These are phyloP conservation scores for Staphylotrichum tortipilum DNA, from an alignment of 495 filamentous ascomycete species.

Conservation along the genomic window DNA sequence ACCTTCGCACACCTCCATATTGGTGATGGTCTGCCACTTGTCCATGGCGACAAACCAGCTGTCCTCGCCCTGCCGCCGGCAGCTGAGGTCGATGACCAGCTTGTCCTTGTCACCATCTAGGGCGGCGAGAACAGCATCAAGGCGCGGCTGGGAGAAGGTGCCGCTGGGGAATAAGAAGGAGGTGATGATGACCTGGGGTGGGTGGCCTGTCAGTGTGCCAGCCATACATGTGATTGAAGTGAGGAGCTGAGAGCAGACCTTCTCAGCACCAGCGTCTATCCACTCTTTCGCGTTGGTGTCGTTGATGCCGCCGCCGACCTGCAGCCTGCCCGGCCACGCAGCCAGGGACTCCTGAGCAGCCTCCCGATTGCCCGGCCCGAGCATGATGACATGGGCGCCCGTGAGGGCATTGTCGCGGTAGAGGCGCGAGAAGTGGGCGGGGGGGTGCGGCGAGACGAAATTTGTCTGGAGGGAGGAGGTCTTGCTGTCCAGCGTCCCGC, in stretches of 20 bases:
- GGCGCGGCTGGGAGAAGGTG: conserved; percentile 63
- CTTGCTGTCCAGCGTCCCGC: conserved; percentile 70
- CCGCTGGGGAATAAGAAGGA: conserved; percentile 73
- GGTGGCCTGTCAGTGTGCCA: too few relatives aligned
- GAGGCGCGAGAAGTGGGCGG: conserved; percentile 67
- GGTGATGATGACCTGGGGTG: conserved; percentile 72
- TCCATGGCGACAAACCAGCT: conserved; percentile 94
- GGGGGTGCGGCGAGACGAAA: conserved; percentile 73
- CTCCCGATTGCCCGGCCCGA: conserved; percentile 76
- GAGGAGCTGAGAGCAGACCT: conserved; percentile 40
- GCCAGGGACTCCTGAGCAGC: conserved; percentile 68
- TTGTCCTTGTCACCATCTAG: conserved; percentile 67
- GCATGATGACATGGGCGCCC: conserved; percentile 91
- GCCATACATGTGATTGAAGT: too few relatives aligned
- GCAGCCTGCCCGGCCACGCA: conserved; percentile 68
- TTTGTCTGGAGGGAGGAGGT: conserved; percentile 72
- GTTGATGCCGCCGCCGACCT: conserved; percentile 87
- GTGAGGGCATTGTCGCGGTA: conserved; percentile 64
- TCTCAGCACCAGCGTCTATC: conserved; percentile 82
- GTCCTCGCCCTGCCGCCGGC: conserved; percentile 58
- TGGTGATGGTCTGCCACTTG: conserved; percentile 95
- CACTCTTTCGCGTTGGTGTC: conserved; percentile 74
- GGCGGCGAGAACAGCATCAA: conserved; percentile 60
- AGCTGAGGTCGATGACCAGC: conserved; percentile 91
- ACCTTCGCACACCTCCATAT: conserved; percentile 87